Percentiles rank a stretch among this genome's conserved stretches.
Conservation (phyloP, 305 asterid species). For the Nicotiana rustica region DNA sequence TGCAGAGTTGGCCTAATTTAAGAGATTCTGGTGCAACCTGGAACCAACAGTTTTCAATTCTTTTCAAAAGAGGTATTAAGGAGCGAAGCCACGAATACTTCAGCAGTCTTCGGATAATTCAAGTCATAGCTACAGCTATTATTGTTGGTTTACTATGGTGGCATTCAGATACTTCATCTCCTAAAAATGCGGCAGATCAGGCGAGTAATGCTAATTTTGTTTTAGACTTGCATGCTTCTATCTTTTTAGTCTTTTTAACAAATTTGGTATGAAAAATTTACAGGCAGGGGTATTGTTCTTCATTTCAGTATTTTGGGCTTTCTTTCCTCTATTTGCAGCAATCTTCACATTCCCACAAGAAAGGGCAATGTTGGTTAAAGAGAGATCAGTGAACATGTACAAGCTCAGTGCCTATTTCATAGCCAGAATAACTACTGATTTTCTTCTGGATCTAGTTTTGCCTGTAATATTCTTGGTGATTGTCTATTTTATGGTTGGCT, state of each 20-base stretch:
- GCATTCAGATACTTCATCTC: constrained; percentile 48
- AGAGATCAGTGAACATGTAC: constrained; percentile 58
- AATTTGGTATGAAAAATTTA: constrained; percentile 26
- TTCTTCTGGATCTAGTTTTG: constrained; percentile 50
- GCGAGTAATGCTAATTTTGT: constrained; percentile 25
- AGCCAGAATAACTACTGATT: constrained; percentile 52
- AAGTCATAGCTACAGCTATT: constrained; percentile 47
- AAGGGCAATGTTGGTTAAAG: constrained; percentile 53
- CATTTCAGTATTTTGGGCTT: constrained; percentile 54
- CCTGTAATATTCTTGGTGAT: constrained; percentile 47
- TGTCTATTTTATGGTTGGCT: constrained; percentile 55
- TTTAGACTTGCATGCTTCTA: neutral
- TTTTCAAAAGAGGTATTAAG: constrained; percentile 49
- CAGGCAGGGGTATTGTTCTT: constrained; percentile 61
- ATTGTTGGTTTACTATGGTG: constrained; percentile 55
- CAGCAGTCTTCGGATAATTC: constrained; percentile 48
- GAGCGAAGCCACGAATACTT: constrained; percentile 57
- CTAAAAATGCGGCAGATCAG: constrained; percentile 45
- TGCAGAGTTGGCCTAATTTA: constrained; percentile 1
- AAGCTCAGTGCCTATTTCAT: constrained; percentile 50
- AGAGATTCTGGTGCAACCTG: constrained; percentile 51
- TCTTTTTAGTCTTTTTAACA: neutral
- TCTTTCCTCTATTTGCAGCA: constrained; percentile 50
- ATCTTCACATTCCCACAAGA: constrained; percentile 58
- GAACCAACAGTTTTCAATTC: constrained; percentile 51